Evolutionary conservation across 1,284 basidiomycete genomes (phyloP), one percentile per base, ranked within the genome.

Genomic region (Cutaneotrichosporon mucoides): DNA sequence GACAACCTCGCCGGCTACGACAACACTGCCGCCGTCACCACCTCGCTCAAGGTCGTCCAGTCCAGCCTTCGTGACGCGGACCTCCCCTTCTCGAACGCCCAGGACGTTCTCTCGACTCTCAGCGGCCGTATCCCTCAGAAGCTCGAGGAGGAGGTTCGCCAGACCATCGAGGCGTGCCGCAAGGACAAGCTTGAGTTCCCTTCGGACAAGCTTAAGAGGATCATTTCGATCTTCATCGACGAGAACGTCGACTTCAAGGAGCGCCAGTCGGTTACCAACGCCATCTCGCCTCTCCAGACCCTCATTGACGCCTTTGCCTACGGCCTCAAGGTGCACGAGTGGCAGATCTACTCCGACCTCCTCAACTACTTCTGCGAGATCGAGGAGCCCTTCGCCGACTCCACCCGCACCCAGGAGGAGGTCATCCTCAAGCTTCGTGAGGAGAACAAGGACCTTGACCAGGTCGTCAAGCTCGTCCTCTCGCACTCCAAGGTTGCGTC

Each of bases 1-100:
- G 91, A 98, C 80, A 94, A 97, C 70, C 84, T 98, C 62, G 89
- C 92, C 62, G 93, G 93, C 37, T 98, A 89, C 78, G 94, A 98
- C 79, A 96, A 96, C 80, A 89, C 90, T 56, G 74, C 76, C 43
- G 59, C 67, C 13, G 72, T 78, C 57, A 53, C 67, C 36, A 43
- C 70, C 13, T 73, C 77, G n/a, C 68, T 78, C 40, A 70, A 71
- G 13, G 59, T 68, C 40, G 76, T 77, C 56, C 73, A 78, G 59
- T 33, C 64, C n/a, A 64, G 68, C 53, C 68, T 78, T 24, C 71
- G 92, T 64, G 84, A 94, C 71, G 85, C 88, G 6, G 89, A 92
- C 68, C 85, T 99, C 15, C 95, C 96, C 0, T 99, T 89, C 79
- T 86, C 90, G 35, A 89, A 97, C 79, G 84, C 88, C 47, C 84